phyloP scores from a whole-genome alignment of 78 protist species.

The Parvularia atlantis region DNA sequence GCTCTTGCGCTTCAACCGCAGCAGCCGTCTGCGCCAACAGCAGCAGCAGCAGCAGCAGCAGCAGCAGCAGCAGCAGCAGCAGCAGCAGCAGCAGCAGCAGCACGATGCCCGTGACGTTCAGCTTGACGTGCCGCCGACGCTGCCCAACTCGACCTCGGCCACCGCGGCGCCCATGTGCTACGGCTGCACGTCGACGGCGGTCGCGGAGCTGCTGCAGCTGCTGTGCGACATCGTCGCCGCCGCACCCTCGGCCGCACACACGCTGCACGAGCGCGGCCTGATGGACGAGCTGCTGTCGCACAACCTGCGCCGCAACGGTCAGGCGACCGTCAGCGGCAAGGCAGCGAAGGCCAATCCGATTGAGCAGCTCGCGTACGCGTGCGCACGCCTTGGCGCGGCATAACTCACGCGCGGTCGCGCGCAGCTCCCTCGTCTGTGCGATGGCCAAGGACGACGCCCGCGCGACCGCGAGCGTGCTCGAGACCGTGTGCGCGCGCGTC shows the following conservation, averaged over 20 bases:
- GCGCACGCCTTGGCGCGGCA: too few relatives aligned
- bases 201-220: neutral
- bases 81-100: neutral
- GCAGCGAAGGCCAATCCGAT: too few relatives aligned
- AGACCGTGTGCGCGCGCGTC: too few relatives aligned
- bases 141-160: neutral
- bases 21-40: neutral
- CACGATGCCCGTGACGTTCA: too few relatives aligned
- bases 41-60: constrained; percentile 8
- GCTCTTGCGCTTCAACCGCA: too few relatives aligned
- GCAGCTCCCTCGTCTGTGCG: too few relatives aligned
- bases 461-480: too few relatives aligned
- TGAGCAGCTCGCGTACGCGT: neutral
- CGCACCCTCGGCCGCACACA: neutral
- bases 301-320: constrained; percentile 13
- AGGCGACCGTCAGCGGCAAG: too few relatives aligned
- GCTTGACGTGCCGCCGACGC: too few relatives aligned
- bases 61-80: neutral
- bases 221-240: neutral
- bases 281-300: constrained; percentile 25
- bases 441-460: too few relatives aligned
- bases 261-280: constrained; percentile 13
- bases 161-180: neutral
- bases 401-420: too few relatives aligned
- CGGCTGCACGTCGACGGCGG: constrained; percentile 14